Evolutionary conservation across 2,329 filamentous ascomycete genomes (phyloP).

Genomic region (Neonectria faginata): DNA sequence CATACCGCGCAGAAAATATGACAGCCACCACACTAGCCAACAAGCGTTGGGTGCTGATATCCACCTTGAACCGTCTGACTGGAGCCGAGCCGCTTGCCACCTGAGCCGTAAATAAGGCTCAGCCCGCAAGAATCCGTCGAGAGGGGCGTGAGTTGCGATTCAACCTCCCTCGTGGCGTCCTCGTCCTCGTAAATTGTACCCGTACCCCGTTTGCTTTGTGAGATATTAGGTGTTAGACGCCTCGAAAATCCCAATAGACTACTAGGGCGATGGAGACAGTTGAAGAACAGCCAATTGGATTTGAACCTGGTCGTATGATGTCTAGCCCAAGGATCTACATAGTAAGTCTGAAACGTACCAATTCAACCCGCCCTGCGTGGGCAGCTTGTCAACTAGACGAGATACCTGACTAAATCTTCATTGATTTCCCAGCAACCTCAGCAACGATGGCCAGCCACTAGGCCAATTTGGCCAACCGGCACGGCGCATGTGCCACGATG

Average conservation of each 20-base stretch:
- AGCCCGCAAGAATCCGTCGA: constrained; percentile 24
- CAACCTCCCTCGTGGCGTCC: constrained; percentile 11
- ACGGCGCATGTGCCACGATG: constrained; percentile 27
- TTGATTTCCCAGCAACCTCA: constrained; percentile 8
- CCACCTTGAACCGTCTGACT: constrained; percentile 42
- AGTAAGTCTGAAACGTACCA: constrained; percentile 26
- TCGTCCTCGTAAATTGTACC: constrained; percentile 5
- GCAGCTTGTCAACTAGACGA: constrained; percentile 6
- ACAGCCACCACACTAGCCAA: constrained; percentile 35
- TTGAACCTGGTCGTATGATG: constrained; percentile 6
- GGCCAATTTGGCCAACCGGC: constrained; percentile 21
- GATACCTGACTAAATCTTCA: constrained; percentile 21
- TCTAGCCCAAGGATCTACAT: constrained; percentile 20
- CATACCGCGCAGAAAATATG: constrained; percentile 17
- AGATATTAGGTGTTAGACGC: constrained; percentile 15
- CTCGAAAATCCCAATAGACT: constrained; percentile 5
- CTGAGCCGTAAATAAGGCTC: constrained; percentile 9
- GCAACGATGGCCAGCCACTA: constrained; percentile 24
- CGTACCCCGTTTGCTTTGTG: neutral
- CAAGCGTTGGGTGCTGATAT: constrained; percentile 29
- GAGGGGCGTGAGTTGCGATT: constrained; percentile 1
- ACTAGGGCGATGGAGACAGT: constrained; percentile 3
- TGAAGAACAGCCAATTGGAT: constrained; percentile 20
- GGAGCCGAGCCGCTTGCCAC: constrained; percentile 31
- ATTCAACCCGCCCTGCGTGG: constrained; percentile 11